Evolutionary conservation across 306 rosid genomes (phyloP), one percentile per base, ranked within the genome.

Genomic region (Ochetophila trinervis): DNA sequence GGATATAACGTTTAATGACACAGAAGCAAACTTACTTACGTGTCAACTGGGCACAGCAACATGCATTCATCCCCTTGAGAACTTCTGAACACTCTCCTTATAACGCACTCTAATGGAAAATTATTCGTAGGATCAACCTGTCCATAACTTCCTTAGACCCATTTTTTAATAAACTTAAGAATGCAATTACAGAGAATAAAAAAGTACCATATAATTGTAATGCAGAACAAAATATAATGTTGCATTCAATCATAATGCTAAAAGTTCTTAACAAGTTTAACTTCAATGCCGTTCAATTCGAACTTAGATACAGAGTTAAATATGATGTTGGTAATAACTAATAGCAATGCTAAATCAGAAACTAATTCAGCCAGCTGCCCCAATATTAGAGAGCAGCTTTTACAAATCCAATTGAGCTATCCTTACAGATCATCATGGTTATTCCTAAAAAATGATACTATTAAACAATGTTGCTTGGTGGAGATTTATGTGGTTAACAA

Each of bases 41-140:
- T 87, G 74, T 92, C 98, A 72, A 79, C 90, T 11, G 98, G 98
- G 78, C 89, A 87, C 30, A 92, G 85, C 74, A 92, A 76, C 92
- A 92, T 76, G 71, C 96, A 92, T 61, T 89, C 92, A 35, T 82
- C 86, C 52, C 89, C 89, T 50, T 70, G 70, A 7, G 98, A 89
- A 70, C 91, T 92, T 80, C 72, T 84, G 77, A 89, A 89, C 27
- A 87, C 83, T 79, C 98, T 92, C 76, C 98, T 84, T 64, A 89
- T 74, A 57, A 89, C 82, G 57, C 98, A 89, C 70, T 92, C 96
- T 64, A 92, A 75, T 19, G 98, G 95, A 60, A 74, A 76, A 50
- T 88, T 85, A 61, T 79, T 80, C 3, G 74, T 49, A n/a, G 91
- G 92, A 82, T 92, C 98, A 65, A 92, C 84, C 98, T 92, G 88